phyloP scores from a whole-genome alignment of 441 rosid genomes.

The Populus hybrid region DNA sequence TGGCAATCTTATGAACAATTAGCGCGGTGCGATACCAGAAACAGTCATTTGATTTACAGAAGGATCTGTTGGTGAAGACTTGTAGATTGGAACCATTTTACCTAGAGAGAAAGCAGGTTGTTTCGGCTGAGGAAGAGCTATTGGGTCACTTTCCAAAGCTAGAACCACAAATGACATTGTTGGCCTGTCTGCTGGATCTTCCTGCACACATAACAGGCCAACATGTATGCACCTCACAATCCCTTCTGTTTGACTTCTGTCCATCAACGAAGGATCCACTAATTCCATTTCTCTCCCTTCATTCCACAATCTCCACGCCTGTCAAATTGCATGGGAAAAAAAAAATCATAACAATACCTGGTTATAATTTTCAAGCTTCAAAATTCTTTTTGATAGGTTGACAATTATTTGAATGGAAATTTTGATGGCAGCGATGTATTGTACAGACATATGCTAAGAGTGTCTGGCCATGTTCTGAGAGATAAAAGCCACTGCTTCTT shows the following conservation, averaged over 20 bases:
- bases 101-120: constrained; percentile 26
- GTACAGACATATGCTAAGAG: constrained; percentile 17
- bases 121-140: constrained; percentile 26
- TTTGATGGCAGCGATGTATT: neutral
- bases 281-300: constrained; percentile 27
- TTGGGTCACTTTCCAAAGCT: constrained; percentile 23
- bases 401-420: neutral
- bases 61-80: neutral
- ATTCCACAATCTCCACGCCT: constrained; percentile 46
- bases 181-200: constrained; percentile 40
- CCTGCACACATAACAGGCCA: constrained; percentile 44
- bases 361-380: neutral
- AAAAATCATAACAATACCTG: neutral
- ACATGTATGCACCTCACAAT: constrained; percentile 33
- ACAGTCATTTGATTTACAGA: constrained; percentile 15
- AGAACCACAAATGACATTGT: constrained; percentile 34
- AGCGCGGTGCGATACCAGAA: constrained; percentile 21
- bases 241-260: constrained; percentile 15
- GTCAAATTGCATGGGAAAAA: neutral
- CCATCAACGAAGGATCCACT: constrained; percentile 23
- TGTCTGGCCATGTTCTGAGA: constrained; percentile 10
- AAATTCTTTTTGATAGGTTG: neutral
- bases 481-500: constrained; percentile 30
- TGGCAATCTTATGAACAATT: constrained; percentile 4
- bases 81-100: constrained; percentile 2